These are phyloP conservation scores for Moniliophthora roreri DNA, from an alignment of 1,284 basidiomycete genomes.

Conservation along the genomic window DNA sequence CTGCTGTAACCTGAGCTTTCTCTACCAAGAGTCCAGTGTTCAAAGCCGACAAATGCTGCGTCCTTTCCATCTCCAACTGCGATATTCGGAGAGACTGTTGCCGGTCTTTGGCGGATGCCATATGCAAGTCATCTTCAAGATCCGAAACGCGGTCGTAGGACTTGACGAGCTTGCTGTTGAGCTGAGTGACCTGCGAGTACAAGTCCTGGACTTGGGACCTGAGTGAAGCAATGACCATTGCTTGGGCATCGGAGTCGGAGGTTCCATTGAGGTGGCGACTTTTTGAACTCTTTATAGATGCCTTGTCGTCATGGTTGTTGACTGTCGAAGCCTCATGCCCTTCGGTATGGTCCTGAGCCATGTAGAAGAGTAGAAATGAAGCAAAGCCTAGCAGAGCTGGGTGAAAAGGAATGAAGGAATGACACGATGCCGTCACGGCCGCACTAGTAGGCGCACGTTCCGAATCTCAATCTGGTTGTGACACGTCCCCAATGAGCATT, in stretches of 20 bases:
- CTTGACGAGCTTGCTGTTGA: constrained; percentile 90
- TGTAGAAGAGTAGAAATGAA: not conserved
- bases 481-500: too few species aligned
- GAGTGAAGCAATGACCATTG: constrained; percentile 75
- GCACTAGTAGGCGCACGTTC: not conserved
- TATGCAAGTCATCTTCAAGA: constrained; percentile 89
- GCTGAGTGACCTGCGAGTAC: constrained; percentile 84
- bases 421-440: too few species aligned
- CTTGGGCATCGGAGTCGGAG: constrained; percentile 59
- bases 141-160: constrained; percentile 92
- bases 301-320: not conserved
- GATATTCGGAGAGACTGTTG: constrained; percentile 62
- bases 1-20: constrained; percentile 85
- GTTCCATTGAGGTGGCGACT: not conserved
- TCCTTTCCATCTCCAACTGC: constrained; percentile 73
- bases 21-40: constrained; percentile 93
- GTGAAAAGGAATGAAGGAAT: too few species aligned
- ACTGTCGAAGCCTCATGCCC: not conserved
- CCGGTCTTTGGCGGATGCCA: constrained; percentile 58
- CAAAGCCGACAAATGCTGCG: constrained; percentile 76
- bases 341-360: not conserved
- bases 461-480: not conserved
- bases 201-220: constrained; percentile 84
- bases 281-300: not conserved
- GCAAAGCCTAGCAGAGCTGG: too few species aligned